These are phyloP conservation scores for Colletotrichum gigasporum DNA, from an alignment of 2,329 filamentous ascomycete genomes.

Conservation along the genomic window DNA sequence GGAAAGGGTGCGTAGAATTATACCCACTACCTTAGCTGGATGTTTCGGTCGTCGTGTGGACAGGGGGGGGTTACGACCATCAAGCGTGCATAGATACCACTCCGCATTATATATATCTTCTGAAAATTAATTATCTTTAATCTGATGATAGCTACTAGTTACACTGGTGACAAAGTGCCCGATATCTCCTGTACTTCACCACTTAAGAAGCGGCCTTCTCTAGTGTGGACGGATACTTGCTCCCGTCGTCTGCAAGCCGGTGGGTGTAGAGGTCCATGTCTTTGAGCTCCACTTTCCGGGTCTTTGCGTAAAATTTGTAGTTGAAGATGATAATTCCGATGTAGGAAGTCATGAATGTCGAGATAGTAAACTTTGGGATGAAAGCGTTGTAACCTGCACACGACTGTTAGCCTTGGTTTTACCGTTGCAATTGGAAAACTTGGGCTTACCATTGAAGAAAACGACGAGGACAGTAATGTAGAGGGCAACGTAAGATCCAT, in stretches of 20 bases:
- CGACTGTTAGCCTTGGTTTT: not conserved
- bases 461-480: slow-evolving; percentile 58
- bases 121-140: too few relatives aligned
- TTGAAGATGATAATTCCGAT: slow-evolving; percentile 78
- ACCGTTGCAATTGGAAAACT: not conserved
- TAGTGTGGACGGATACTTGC: not conserved
- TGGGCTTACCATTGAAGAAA: slow-evolving; percentile 63
- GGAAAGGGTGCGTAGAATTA: too few relatives aligned
- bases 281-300: slow-evolving; percentile 61
- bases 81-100: too few relatives aligned
- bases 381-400: slow-evolving; percentile 17
- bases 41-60: too few relatives aligned
- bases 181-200: too few relatives aligned
- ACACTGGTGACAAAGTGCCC: too few relatives aligned
- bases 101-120: too few relatives aligned
- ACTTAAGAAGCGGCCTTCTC: not conserved
- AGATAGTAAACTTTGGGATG: slow-evolving; percentile 23
- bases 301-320: slow-evolving; percentile 67
- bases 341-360: slow-evolving; percentile 78
- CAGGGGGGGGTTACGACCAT: too few relatives aligned
- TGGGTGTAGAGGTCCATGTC: slow-evolving; percentile 65
- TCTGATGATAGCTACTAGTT: too few relatives aligned
- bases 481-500: slow-evolving; percentile 46
- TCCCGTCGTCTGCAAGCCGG: not conserved
- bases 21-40: too few relatives aligned